Percentiles rank a stretch among this genome's conserved stretches.
These are phyloP conservation scores for Erythrobasidium hasegawianum DNA, from an alignment of 1,284 basidiomycete species.

Conservation along the genomic window DNA sequence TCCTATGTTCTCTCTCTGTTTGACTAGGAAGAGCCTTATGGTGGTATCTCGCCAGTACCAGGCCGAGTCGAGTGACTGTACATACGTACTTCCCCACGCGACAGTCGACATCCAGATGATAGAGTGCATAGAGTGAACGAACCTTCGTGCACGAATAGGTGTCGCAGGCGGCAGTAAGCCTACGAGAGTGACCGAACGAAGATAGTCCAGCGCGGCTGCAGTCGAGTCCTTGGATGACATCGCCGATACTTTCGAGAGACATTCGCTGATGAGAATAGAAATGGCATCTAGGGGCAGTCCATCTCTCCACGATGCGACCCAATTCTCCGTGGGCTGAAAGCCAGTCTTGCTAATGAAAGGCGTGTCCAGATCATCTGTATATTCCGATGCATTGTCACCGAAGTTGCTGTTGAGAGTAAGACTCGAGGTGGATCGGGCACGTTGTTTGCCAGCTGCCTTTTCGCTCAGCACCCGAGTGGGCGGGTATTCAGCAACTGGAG, in stretches of 20 bases:
- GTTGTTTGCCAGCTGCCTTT: conserved; percentile 28
- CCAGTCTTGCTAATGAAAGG: conserved; percentile 57
- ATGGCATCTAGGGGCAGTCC: conserved; percentile 80
- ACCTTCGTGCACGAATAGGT: conserved; percentile 63
- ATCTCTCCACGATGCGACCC: conserved; percentile 80
- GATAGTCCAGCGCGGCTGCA: conserved; percentile 65
- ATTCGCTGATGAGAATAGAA: conserved; percentile 75
- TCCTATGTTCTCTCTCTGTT: conserved; percentile 54
- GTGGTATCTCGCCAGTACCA: conserved; percentile 81
- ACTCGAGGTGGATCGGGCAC: conserved; percentile 15
- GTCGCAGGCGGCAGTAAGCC: conserved; percentile 69
- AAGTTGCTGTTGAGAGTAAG: conserved; percentile 4
- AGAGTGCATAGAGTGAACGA: conserved; percentile 74
- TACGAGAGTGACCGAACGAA: conserved; percentile 59
- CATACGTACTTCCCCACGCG: conserved; percentile 88
- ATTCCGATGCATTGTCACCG: conserved; percentile 5
- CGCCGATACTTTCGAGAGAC: conserved; percentile 66
- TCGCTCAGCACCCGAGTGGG: conserved; percentile 17
- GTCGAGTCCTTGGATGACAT: conserved; percentile 30
- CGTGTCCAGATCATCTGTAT: conserved; percentile 6
- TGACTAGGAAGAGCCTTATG: conserved; percentile 81
- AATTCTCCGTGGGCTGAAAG: conserved; percentile 89
- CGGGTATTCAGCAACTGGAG: conserved; percentile 21
- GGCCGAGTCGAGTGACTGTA: conserved; percentile 52
- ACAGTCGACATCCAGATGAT: conserved; percentile 82